Evolutionary conservation across 176 grass and related monocot genomes (phyloP), one percentile per base, ranked within the genome.

Genomic region (Poa pratensis): DNA sequence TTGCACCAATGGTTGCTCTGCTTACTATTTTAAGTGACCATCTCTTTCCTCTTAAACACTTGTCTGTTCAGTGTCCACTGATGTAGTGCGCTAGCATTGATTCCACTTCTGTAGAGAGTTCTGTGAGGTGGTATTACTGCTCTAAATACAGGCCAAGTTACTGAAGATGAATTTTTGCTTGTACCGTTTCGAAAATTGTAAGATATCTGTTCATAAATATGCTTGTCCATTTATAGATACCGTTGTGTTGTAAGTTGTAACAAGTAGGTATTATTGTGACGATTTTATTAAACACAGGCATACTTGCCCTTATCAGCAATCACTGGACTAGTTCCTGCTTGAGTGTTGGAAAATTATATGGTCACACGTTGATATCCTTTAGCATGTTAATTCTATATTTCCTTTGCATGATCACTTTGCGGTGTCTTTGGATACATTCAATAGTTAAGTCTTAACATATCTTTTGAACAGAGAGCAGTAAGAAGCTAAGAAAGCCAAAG

Each of bases 401-500:
- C 0, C 23, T 43, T 84, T 57, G 64, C 69, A 59, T 59, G 11
- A 46, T 51, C 62, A 55, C 15, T 81, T 15, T 14, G n/a, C 64
- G 63, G 8, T 69, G 24, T 1, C 7, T 89, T 73, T 89, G 42
- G 66, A n/a, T n/a, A n/a, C n/a, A 72, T 64, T 65, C 24, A 40
- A 5, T 49, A 27, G 87, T 59, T 20, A 68, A 60, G 13, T 16
- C 8, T 80, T 7, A 86, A 12, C 23, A 4, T 72, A 53, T 85
- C 28, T 43, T 90, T 35, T 43, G 67, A 80, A 72, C 76, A 99
- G 96, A 96, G 75, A 92, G 88, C 66, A 87, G 83, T 74, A 99
- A 96, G 86, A 94, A 94, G 74, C 85, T 99, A 37, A 90, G 82
- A 80, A 99, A 68, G 81, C 93, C 93, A 60, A 99, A 99, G 79